Evolutionary conservation across 2,329 filamentous ascomycete genomes (phyloP).

Genomic region (Albophoma yamanashiensis): DNA sequence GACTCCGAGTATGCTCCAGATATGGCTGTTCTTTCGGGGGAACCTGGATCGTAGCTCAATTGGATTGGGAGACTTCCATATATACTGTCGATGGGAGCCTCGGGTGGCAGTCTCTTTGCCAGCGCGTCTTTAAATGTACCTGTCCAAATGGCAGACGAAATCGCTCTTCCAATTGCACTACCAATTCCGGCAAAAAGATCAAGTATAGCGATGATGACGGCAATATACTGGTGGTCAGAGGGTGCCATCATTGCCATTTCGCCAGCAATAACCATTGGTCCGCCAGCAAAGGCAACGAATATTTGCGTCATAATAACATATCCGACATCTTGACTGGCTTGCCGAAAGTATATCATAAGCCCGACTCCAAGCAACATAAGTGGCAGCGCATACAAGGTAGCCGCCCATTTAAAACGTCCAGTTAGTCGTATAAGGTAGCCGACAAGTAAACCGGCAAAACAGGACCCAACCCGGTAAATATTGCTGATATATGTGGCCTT

Average conservation of each 20-base stretch:
- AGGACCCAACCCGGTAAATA: conserved; percentile 34
- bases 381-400: conserved; percentile 37
- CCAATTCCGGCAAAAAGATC: conserved; percentile 51
- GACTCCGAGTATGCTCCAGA: conserved; percentile 1
- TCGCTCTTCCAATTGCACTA: conserved; percentile 46
- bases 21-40: not conserved
- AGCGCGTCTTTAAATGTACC: conserved; percentile 44
- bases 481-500: conserved; percentile 30
- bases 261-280: conserved; percentile 46
- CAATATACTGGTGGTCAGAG: conserved; percentile 47
- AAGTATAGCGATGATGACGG: conserved; percentile 48
- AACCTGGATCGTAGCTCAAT: conserved; percentile 28
- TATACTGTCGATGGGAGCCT: conserved; percentile 22
- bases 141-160: conserved; percentile 56
- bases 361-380: conserved; percentile 44
- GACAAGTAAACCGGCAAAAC: conserved; percentile 23
- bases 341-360: conserved; percentile 50
- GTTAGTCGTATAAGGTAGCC: conserved; percentile 33
- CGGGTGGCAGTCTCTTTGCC: conserved; percentile 34
- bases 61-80: conserved; percentile 44
- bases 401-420: conserved; percentile 40
- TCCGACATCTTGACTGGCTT: conserved; percentile 36
- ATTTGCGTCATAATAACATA: conserved; percentile 52
- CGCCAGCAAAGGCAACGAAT: conserved; percentile 49
- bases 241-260: conserved; percentile 52